Base-by-base conservation (phyloP, 1,139 yeast genomes). In the Hyphopichia pseudoburtonii region DNA sequence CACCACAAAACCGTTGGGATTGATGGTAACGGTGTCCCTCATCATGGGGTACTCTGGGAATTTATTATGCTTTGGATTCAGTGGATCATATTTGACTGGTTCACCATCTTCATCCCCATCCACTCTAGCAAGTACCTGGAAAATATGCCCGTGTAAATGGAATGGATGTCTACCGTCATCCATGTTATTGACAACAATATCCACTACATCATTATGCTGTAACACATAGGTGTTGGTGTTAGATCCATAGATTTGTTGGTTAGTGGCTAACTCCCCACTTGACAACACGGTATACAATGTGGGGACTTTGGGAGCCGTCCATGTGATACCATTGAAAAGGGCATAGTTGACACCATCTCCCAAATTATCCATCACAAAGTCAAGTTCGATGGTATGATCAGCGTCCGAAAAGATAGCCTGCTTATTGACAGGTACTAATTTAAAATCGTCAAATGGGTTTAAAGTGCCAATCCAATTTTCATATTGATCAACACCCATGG, bases 151-250 rank as follows among this genome's bases (percentile, higher is more conserved):
- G 62, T 86, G 95, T 53, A 86, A 68, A 65, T 86, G 94, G 82
- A 86, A 86, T n/a, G 95, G 94, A 66, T 86, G 95, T 49, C 73
- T 80, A 50, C 94, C 94, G 5, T 85, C 75, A 57, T 86, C 94
- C 48, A 62, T 63, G 57, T 83, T 84, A 66, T 85, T 85, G 33
- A 86, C 52, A 11, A 82, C 80, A 45, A 86, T 73, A 48, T 86
- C 88, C 16, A 85, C 66, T 48, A 73, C 66, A 54, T 81, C 89
- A 52, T 80, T 82, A 49, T 82, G 77, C 47, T 82, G 81, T 42
- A 89, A 62, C 9, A 90, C 83, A 56, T 75, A 70, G 0, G 95
- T 51, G 56, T 88, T 78, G 38, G 95, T 85, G 65, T 86, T 84
- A 35, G 84, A 63, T 45, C 97, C 97, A 64, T 90, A 67, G 43